A percentile compares a stretch with the other conserved stretches of the same genome.
Conservation (phyloP, 2,329 filamentous ascomycete species). For the Trichoderma harzianum region DNA sequence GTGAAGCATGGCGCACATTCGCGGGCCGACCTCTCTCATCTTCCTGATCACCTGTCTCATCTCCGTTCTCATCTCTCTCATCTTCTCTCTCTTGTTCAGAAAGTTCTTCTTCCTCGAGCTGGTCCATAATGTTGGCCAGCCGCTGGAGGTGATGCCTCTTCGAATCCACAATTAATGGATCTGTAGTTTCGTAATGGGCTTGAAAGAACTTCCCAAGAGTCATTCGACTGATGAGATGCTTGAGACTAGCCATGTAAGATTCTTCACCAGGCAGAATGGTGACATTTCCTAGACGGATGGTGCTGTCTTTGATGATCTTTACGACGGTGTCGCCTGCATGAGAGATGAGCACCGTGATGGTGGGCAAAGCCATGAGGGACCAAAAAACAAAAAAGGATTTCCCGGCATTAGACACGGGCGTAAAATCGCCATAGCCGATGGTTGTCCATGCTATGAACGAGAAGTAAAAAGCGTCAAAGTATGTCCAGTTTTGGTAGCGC, state of each 20-base stretch:
- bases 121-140: not conserved
- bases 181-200: not conserved
- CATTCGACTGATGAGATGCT: slow-evolving; percentile 6
- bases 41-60: not conserved
- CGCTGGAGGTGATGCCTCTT: not conserved
- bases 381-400: slow-evolving; percentile 92
- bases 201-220: not conserved
- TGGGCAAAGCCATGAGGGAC: slow-evolving; percentile 80
- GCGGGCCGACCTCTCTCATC: not conserved
- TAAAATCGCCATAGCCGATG: slow-evolving; percentile 81
- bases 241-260: not conserved
- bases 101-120: not conserved
- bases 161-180: not conserved
- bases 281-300: slow-evolving; percentile 54
- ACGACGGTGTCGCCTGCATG: slow-evolving; percentile 84
- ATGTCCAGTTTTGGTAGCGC: slow-evolving; percentile 60
- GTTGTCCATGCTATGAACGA: slow-evolving; percentile 79
- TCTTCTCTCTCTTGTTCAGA: not conserved
- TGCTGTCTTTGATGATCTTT: slow-evolving; percentile 53
- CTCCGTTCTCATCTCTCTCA: not conserved
- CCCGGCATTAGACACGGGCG: slow-evolving; percentile 72
- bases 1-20: not conserved
- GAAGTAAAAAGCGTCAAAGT: slow-evolving; percentile 83
- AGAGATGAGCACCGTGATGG: slow-evolving; percentile 81
- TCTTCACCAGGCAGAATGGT: slow-evolving; percentile 51